Percentiles rank a stretch among this genome's conserved stretches.
Conservation (phyloP, 2,329 filamentous ascomycete species). For the Fusarium verrucosum region DNA sequence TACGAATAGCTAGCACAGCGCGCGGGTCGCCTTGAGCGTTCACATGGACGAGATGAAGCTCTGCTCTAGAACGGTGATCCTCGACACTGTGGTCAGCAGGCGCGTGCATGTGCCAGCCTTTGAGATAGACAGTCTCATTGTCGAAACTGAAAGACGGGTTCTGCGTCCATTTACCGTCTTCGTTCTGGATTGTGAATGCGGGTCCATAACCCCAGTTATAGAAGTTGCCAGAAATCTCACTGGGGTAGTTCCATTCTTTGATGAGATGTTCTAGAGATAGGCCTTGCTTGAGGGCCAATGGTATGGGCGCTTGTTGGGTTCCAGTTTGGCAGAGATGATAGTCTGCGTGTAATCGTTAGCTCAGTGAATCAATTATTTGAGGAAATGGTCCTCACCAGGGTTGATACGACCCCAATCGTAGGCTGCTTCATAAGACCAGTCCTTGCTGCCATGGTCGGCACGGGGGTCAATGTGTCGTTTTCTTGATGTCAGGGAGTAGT, state of each 20-base stretch:
- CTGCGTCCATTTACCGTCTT: constrained; percentile 5
- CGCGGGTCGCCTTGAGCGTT: constrained; percentile 20
- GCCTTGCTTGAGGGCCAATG: constrained; percentile 29
- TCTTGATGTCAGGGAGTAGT: constrained; percentile 20
- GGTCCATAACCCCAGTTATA: constrained; percentile 36
- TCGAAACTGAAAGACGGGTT: constrained; percentile 35
- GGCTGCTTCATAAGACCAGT: constrained; percentile 35
- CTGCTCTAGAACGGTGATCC: constrained; percentile 32
- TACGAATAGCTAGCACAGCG: constrained; percentile 25
- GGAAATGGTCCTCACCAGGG: not conserved
- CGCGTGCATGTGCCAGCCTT: constrained; percentile 35
- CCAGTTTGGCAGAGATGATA: constrained; percentile 35
- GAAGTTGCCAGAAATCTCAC: constrained; percentile 17
- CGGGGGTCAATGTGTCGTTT: constrained; percentile 27
- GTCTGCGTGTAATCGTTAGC: not conserved
- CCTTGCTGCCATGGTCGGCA: not conserved
- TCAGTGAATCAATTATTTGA: accelerated
- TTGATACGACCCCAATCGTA: constrained; percentile 35
- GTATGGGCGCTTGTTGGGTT: constrained; percentile 31
- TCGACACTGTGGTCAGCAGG: constrained; percentile 35
- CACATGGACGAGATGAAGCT: constrained; percentile 36
- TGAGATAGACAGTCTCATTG: constrained; percentile 34
- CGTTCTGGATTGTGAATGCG: constrained; percentile 29
- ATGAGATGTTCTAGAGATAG: constrained; percentile 27
- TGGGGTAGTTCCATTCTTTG: constrained; percentile 16